Evolutionary conservation across 495 filamentous ascomycete genomes (phyloP).

Genomic region (Aspergillus diversus): DNA sequence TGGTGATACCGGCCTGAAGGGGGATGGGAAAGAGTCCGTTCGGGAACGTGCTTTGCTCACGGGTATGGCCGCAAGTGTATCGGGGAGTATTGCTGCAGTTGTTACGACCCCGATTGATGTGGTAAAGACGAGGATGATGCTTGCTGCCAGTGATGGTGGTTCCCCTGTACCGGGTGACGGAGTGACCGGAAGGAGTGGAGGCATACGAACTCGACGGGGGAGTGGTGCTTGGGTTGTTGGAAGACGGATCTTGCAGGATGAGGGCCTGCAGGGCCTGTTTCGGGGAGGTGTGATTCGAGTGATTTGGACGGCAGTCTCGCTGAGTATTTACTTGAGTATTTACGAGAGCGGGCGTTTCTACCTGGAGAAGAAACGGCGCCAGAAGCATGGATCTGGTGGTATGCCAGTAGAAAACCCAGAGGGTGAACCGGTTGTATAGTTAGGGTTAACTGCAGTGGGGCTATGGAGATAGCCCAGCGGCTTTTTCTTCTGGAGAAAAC

Average conservation of each 20-base stretch:
- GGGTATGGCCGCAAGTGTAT: conserved; percentile 67
- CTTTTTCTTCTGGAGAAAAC: too few species aligned
- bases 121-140: conserved; percentile 81
- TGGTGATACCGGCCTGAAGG: too few species aligned
- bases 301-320: conserved; percentile 80
- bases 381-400: conserved; percentile 5
- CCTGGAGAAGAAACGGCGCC: conserved; percentile 54
- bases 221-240: conserved; percentile 57
- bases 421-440: neutral
- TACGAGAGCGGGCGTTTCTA: conserved; percentile 81
- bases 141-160: conserved; percentile 42
- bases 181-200: conserved; percentile 1
- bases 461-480: too few species aligned
- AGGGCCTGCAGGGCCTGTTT: conserved; percentile 74
- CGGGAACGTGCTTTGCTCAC: conserved; percentile 69
- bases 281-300: conserved; percentile 73
- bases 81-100: conserved; percentile 70
- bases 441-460: too few species aligned
- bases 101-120: conserved; percentile 84
- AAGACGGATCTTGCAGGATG: conserved; percentile 59
- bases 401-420: neutral
- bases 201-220: conserved; percentile 26
- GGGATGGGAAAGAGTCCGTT: conserved; percentile 29
- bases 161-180: neutral
- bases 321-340: conserved; percentile 81